phyloP scores from a whole-genome alignment of 331 rosid genomes.

The Acacia pycnantha region DNA sequence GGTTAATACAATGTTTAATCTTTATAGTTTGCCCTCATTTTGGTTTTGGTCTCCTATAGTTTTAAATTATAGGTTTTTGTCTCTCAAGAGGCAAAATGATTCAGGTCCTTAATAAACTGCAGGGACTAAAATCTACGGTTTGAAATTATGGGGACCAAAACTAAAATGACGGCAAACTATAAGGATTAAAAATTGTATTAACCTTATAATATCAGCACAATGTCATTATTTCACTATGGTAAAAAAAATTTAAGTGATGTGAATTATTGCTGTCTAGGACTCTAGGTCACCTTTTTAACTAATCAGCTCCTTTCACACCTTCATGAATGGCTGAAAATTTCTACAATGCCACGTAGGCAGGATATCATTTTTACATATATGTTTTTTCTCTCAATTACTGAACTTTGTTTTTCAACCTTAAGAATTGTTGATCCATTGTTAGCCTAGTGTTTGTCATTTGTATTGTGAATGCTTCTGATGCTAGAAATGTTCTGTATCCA shows the following conservation, averaged over 20 bases:
- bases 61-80: too few relatives aligned
- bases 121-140: too few relatives aligned
- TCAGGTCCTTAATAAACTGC: too few relatives aligned
- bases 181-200: too few relatives aligned
- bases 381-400: background rate
- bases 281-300: background rate
- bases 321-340: background rate
- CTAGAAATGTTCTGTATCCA: conserved; percentile 16
- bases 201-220: background rate
- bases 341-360: background rate
- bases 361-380: background rate
- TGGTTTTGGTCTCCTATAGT: too few relatives aligned
- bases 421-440: background rate
- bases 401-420: background rate
- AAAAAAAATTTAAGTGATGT: background rate
- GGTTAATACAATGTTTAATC: too few relatives aligned
- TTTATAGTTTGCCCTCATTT: too few relatives aligned
- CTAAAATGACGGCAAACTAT: too few relatives aligned
- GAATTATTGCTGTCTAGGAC: conserved; percentile 2
- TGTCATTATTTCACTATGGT: background rate
- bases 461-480: conserved; percentile 29
- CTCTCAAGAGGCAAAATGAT: too few relatives aligned
- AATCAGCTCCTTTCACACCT: background rate
- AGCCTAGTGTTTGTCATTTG: conserved; percentile 19
- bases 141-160: too few relatives aligned